Conservation (phyloP, 129 eudicot species). For the Erigeron canadensis region DNA sequence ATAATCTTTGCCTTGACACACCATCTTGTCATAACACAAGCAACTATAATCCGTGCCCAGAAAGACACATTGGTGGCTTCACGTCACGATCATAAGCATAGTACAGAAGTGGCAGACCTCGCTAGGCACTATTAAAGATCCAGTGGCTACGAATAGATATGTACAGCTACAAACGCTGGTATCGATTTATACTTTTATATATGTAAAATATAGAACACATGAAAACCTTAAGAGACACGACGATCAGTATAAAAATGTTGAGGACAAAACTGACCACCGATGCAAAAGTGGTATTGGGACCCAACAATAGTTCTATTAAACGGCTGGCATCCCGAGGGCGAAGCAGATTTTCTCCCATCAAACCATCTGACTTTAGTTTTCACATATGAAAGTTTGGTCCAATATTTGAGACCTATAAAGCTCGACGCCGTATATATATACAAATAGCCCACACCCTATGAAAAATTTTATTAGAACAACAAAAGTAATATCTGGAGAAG, state of each 20-base stretch:
- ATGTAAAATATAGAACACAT: conserved; percentile 13
- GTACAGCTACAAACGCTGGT: not conserved
- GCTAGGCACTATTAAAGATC: conserved; percentile 6
- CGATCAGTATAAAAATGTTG: conserved; percentile 55
- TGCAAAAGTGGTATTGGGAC: conserved; percentile 63
- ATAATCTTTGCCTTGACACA: not conserved
- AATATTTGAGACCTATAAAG: conserved; percentile 65
- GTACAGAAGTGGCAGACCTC: conserved; percentile 11
- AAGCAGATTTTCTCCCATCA: conserved; percentile 49
- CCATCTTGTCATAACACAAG: not conserved
- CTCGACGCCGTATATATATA: conserved; percentile 63
- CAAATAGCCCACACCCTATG: conserved; percentile 62
- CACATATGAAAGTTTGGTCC: conserved; percentile 59
- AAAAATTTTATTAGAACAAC: conserved; percentile 28
- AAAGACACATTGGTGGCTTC: conserved; percentile 6
- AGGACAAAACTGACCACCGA: conserved; percentile 55
- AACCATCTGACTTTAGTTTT: conserved; percentile 55
- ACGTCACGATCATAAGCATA: conserved; percentile 7
- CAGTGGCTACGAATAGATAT: not conserved
- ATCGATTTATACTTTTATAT: not conserved
- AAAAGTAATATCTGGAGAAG: conserved; percentile 21
- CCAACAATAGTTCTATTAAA: conserved; percentile 53
- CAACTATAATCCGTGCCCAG: not conserved
- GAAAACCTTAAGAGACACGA: conserved; percentile 74
- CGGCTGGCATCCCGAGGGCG: conserved; percentile 49